Conservation (phyloP, 108 stramenopile genomes). For the Pseudonitzschia pungens region DNA sequence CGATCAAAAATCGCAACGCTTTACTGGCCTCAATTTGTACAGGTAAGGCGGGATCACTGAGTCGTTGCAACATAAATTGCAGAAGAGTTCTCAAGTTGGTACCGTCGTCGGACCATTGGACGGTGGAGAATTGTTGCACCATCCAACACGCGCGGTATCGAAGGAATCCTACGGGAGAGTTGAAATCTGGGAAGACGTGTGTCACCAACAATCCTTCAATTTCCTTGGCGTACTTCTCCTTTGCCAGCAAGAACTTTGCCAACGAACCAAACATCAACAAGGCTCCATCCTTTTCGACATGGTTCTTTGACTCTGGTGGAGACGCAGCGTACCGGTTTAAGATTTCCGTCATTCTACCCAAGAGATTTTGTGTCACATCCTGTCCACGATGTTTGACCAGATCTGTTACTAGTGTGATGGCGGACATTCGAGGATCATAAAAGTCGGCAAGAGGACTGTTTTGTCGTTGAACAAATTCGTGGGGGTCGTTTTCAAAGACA, state of each 20-base stretch:
- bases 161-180: conserved; percentile 87
- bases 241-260: conserved; percentile 67
- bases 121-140: conserved; percentile 86
- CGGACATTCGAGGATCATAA: conserved; percentile 91
- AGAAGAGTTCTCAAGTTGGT: conserved; percentile 65
- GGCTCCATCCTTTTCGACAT: conserved; percentile 92
- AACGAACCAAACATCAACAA: conserved; percentile 87
- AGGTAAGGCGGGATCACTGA: conserved; percentile 93
- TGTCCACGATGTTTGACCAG: conserved; percentile 91
- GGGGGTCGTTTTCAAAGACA: conserved; percentile 93
- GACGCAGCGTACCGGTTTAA: conserved; percentile 77
- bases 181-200: conserved; percentile 95
- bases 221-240: conserved; percentile 79
- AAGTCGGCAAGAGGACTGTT: conserved; percentile 95
- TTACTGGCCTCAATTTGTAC: conserved; percentile 96
- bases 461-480: conserved; percentile 93
- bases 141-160: conserved; percentile 94
- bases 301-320: conserved; percentile 73
- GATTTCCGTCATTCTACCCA: conserved; percentile 80
- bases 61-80: conserved; percentile 71
- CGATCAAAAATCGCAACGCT: conserved; percentile 90
- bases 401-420: conserved; percentile 90
- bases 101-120: conserved; percentile 78
- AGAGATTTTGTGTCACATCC: conserved; percentile 85
- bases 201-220: conserved; percentile 85